Evolutionary conservation across 371 early-diverging fungal genomes (phyloP), one percentile per base, ranked within the genome.

Genomic region (Mortierella sp.): DNA sequence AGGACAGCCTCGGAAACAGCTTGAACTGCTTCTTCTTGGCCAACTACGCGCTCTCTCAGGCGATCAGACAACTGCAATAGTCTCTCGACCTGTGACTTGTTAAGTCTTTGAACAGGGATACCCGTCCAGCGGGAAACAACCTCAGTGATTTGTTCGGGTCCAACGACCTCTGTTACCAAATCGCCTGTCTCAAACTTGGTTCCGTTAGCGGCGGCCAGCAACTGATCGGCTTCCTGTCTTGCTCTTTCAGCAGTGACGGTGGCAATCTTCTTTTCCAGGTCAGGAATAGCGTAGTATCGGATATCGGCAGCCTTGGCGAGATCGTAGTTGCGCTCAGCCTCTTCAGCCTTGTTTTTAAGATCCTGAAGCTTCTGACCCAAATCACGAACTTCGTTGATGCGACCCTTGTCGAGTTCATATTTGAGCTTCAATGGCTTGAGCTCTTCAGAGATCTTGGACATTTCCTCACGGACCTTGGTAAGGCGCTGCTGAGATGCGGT

Each of bases 91-190:
- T 98, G 97, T 35, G 90, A 91, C 70, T 89, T 88, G 54, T 93
- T 92, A 70, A 96, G 74, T 23, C 89, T 85, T 65, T 88, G 89
- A 17, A 96, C 94, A 12, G 97, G 97, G 60, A 98, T 96, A 45
- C 96, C 96, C 2, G 97, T 97, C 89, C 94, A 92, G 3, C 94
- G 88, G 17, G 94, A 91, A 1, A 98, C 95, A 29, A 96, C 93
- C 64, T 92, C 92, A 49, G 94, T 96, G 70, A 98, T 93, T 64
- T 96, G 92, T 55, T 94, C 93, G 12, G 93, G 90, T 4, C 93
- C 92, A 23, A 97, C 97, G 3, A 95, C 88, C 70, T 96, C 96
- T 43, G 93, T 91, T 26, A 95, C 82, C 17, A 92, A 77, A 13
- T 83, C 77, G 17, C 61, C 77, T 5, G 68, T 69, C 26, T 73